Conservation (phyloP, 73 alveolate genomes). For the Paramecium sexaurelia region DNA sequence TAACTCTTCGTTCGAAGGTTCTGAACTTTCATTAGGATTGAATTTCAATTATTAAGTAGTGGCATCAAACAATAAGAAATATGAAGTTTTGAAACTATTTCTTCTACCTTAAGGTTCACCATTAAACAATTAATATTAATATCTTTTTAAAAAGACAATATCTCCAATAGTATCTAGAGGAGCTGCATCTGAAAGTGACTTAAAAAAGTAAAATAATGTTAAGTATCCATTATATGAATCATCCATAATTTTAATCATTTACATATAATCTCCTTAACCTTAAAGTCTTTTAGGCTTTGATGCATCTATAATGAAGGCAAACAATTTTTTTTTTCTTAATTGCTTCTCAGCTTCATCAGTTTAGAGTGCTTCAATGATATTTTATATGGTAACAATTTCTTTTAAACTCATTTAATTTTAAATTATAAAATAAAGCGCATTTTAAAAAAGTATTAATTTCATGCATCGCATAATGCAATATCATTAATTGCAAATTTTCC, state of each 20-base stretch:
- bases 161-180: background rate
- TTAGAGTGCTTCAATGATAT: background rate
- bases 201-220: background rate
- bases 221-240: constrained; percentile 8
- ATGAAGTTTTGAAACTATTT: constrained; percentile 14
- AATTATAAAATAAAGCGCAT: background rate
- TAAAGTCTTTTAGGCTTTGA: background rate
- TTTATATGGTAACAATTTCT: background rate
- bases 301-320: background rate
- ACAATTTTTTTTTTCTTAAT: background rate
- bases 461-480: constrained; percentile 5
- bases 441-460: background rate
- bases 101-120: background rate
- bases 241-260: background rate
- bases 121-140: background rate
- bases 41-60: background rate
- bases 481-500: constrained; percentile 27
- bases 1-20: background rate
- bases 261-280: background rate
- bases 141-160: background rate
- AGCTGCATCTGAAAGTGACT: background rate
- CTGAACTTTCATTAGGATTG: constrained; percentile 4
- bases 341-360: background rate
- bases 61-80: background rate
- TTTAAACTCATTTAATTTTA: constrained; percentile 12